Evolutionary conservation across 2,329 filamentous ascomycete species (phyloP), one percentile per base, ranked within the genome.

Genomic region (Venturia nashicola): DNA sequence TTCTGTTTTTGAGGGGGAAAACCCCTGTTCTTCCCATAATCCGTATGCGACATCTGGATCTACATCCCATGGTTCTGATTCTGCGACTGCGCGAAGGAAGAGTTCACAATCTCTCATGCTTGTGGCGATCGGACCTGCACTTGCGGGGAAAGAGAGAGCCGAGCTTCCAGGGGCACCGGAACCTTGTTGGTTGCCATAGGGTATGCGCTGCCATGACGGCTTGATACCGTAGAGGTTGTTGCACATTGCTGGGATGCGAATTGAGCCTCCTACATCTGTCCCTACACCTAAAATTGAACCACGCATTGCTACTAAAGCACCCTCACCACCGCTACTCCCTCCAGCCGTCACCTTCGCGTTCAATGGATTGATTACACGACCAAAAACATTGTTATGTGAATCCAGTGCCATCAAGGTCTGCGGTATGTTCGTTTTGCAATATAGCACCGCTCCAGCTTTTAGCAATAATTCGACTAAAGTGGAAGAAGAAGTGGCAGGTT

Each of bases 351-450:
- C 71, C 2, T 71, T 68, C 9, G 69, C 72, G 65, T 82, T 81
- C 62, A 76, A 70, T 0, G 80, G 77, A 67, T 83, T 82, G 39
- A 82, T 67, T 0, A 78, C 75, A 9, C 76, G 70, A 3, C 76
- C 76, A 61, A 78, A 79, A 43, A 78, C 67, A 64, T 82, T 79
- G 69, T 83, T 83, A 68, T 82, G 79, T 0, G 76, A 78, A 67
- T 83, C 80, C 16, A 80, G 67, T 5, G 76, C 74, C 78, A 82
- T 79, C 67, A 84, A 75, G 0, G 80, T 82, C 65, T 81, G 79
- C 3, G 82, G 81, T 1, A 83, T 71, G 65, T 83, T 83, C 4
- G 82, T 84, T 70, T 84, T 82, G 70, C 74, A 77, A 67, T 80
- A 79, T 1, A 80, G 66, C 0, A 83, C 76, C 1, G 81, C 80